Conservation (phyloP, 306 rosid species). For the Casuarina equisetifolia region DNA sequence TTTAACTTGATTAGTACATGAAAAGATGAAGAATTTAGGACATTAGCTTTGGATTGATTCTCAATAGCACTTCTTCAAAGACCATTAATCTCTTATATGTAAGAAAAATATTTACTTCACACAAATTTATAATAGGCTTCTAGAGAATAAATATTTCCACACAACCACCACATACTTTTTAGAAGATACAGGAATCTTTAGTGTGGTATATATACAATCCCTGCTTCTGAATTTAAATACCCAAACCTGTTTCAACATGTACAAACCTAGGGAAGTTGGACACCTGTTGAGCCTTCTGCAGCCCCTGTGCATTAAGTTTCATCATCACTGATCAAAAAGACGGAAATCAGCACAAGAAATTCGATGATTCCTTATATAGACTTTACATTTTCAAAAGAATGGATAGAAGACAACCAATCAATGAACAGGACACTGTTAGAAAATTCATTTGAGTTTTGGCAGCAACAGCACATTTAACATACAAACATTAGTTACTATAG, state of each 20-base stretch:
- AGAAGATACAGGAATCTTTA: not conserved
- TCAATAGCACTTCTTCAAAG: not conserved
- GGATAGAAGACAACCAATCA: too few relatives aligned
- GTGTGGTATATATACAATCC: not conserved
- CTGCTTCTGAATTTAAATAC: not conserved
- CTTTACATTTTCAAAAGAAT: too few relatives aligned
- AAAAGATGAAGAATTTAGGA: not conserved
- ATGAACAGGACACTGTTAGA: too few relatives aligned
- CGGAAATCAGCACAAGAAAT: not conserved
- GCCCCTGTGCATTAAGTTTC: too few relatives aligned
- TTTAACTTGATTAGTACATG: not conserved
- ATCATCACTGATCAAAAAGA: slow-evolving; percentile 7
- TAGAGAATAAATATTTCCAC: not conserved
- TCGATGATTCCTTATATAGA: not conserved
- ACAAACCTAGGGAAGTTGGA: not conserved
- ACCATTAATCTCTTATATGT: not conserved
- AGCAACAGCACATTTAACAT: too few relatives aligned
- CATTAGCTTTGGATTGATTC: not conserved
- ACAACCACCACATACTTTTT: not conserved
- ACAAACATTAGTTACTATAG: too few relatives aligned
- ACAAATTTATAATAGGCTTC: not conserved
- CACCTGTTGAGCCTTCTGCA: not conserved
- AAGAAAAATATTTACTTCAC: not conserved
- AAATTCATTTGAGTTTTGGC: too few relatives aligned
- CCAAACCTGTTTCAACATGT: not conserved